Evolutionary conservation across 1,284 basidiomycete species (phyloP), one percentile per base, ranked within the genome.

Genomic region (Inonotus obliquus): DNA sequence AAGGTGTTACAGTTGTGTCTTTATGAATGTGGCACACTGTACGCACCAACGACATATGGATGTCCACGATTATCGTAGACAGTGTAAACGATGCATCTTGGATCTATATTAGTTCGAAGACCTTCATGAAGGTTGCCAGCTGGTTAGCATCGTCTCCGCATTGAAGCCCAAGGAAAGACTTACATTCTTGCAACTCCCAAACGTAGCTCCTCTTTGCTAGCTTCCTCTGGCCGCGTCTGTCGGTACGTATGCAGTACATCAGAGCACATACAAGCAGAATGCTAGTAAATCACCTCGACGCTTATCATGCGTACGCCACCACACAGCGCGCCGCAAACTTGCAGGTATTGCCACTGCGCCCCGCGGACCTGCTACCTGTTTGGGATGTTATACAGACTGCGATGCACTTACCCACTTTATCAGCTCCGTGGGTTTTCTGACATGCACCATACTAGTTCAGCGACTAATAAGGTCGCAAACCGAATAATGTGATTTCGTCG

Each of bases 61-160:
- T 21, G 45, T 19, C 55, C 55, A 35, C n/a, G 19, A 57, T 47
- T 35, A 57, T 57, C 27, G n/a, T 57, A 44, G 6, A 57, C 27
- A 27, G 41, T 32, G 11, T 57, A 35, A 14, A 57, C 41, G 21
- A 29, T 14, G 41, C 55, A 57, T 21, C 41, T 48, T 11, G 23
- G 55, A 47, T 57, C 41, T 13, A 57, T 11, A 2, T 38, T 57
- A 4, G 29, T 41, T 47, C 55, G 44, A 13, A 57, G 45, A 21
- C 39, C 55, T 57, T 21, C 11, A 14, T 17, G 41, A n/a, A 37
- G 21, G 11, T 9, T 9, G 19, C 52, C 29, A 52, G 29, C 23
- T 19, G 11, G 29, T 56, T 14, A 56, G 4, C 21, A 37, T 2
- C 19, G 4, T 3, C 14, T 38, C 37, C 53, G 11, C 1, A 37